Percentiles rank a stretch among this genome's conserved stretches.
Conservation (phyloP, 495 filamentous ascomycete species). For the Penicillium angulare region DNA sequence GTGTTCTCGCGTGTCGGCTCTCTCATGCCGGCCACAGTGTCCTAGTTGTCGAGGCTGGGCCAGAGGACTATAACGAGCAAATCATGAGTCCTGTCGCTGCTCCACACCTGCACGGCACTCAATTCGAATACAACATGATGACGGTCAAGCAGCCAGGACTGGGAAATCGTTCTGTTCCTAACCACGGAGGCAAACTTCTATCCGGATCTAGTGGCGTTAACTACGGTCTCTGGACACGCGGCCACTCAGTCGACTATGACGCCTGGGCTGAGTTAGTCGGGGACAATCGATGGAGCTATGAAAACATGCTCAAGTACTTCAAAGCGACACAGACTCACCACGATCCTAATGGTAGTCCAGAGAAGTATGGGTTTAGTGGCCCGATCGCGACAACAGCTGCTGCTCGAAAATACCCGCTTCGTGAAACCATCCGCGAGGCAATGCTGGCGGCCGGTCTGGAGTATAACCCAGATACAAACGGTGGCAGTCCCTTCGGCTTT, state of each 20-base stretch:
- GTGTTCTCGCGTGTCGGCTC: too few species aligned
- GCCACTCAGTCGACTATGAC: constrained; percentile 32
- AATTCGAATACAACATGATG: not conserved
- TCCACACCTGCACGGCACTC: not conserved
- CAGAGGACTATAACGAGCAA: too few species aligned
- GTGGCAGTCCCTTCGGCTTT: constrained; percentile 27
- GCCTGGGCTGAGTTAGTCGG: constrained; percentile 32
- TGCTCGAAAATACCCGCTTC: constrained; percentile 26
- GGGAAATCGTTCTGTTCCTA: constrained; percentile 13
- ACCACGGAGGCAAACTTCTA: constrained; percentile 32
- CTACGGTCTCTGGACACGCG: constrained; percentile 29
- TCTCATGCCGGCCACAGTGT: too few species aligned
- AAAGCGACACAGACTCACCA: constrained; percentile 21
- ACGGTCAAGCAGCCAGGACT: constrained; percentile 29
- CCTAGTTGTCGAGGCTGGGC: too few species aligned
- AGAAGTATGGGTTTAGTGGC: constrained; percentile 2
- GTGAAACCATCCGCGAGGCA: too few species aligned
- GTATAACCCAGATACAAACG: constrained; percentile 23
- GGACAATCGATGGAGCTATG: constrained; percentile 34
- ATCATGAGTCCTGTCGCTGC: too few species aligned
- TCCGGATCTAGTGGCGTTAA: constrained; percentile 25
- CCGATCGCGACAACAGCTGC: constrained; percentile 21
- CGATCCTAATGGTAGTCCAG: not conserved
- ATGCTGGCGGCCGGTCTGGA: constrained; percentile 29
- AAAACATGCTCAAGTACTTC: constrained; percentile 11